phyloP scores from a whole-genome alignment of 2,329 filamentous ascomycete species.

The Penicillium fuscoglaucum region DNA sequence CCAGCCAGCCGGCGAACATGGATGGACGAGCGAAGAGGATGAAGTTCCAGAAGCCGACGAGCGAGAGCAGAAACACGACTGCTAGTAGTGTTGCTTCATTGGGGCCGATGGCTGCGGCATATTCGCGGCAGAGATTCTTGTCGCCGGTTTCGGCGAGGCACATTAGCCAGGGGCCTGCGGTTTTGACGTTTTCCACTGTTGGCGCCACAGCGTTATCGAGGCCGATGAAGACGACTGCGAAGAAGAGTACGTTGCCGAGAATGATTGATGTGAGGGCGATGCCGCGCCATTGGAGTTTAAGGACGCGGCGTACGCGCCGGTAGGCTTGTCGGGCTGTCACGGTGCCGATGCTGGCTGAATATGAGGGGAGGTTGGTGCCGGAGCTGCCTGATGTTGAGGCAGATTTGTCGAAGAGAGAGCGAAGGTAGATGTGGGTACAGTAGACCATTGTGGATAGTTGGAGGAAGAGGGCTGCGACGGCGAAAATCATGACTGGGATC shows the following conservation, averaged over 20 bases:
- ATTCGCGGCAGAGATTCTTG: constrained; percentile 64
- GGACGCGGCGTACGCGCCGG: constrained; percentile 77
- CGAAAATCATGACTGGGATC: constrained; percentile 81
- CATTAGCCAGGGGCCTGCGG: constrained; percentile 64
- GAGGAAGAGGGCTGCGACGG: constrained; percentile 71
- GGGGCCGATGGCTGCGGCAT: constrained; percentile 65
- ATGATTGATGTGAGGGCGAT: constrained; percentile 89
- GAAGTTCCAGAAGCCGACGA: constrained; percentile 84
- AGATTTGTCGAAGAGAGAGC: constrained; percentile 72
- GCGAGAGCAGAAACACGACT: constrained; percentile 76
- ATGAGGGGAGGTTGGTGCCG: constrained; percentile 63
- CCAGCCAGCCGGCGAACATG: constrained; percentile 82
- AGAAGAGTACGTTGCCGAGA: constrained; percentile 88
- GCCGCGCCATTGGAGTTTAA: constrained; percentile 91
- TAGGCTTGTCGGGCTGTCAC: constrained; percentile 85
- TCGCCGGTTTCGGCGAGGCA: constrained; percentile 67
- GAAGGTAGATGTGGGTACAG: constrained; percentile 92
- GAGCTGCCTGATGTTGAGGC: constrained; percentile 62
- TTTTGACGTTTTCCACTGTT: constrained; percentile 56
- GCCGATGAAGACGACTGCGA: constrained; percentile 86
- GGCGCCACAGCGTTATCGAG: constrained; percentile 70
- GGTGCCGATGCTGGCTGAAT: constrained; percentile 73
- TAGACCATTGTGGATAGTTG: constrained; percentile 86
- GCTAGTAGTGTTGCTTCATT: constrained; percentile 75
- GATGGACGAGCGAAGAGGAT: constrained; percentile 77